phyloP scores from a whole-genome alignment of 1,284 basidiomycete genomes.

The Austroboletus niveus region DNA sequence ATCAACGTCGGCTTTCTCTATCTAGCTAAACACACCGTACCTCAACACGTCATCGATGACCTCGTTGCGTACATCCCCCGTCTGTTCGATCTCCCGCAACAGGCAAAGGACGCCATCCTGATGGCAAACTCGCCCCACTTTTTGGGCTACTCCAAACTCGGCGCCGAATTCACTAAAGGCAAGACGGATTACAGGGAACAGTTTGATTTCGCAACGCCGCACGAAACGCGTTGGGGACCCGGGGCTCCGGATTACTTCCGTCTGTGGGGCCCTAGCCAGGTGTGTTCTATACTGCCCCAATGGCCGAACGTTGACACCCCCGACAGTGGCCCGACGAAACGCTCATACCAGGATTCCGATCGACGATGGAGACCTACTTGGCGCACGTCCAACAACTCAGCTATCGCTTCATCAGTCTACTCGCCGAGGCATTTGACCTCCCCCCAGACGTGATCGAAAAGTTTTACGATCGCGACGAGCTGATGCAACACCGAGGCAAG shows the following conservation, averaged over 20 bases:
- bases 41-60: slow-evolving; percentile 27
- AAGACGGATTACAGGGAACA: slow-evolving; percentile 38
- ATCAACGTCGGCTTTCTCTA: slow-evolving; percentile 57
- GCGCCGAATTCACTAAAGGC: slow-evolving; percentile 39
- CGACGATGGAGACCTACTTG: slow-evolving; percentile 28
- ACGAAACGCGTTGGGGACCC: slow-evolving; percentile 34
- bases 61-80: slow-evolving; percentile 32
- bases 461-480: slow-evolving; percentile 31
- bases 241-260: slow-evolving; percentile 39
- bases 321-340: slow-evolving; percentile 39
- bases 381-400: slow-evolving; percentile 28
- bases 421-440: slow-evolving; percentile 33
- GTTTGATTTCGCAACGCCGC: slow-evolving; percentile 41
- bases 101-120: slow-evolving; percentile 34
- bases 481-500: slow-evolving; percentile 35
- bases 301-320: background rate
- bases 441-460: slow-evolving; percentile 28
- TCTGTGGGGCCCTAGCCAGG: slow-evolving; percentile 41
- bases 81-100: slow-evolving; percentile 38
- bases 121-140: slow-evolving; percentile 43
- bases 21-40: slow-evolving; percentile 45
- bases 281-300: slow-evolving; percentile 12
- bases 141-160: slow-evolving; percentile 39
- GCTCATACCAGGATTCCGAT: slow-evolving; percentile 37
- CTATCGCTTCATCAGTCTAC: slow-evolving; percentile 23